These are phyloP conservation scores for Omphalotus guepiniiformis DNA, from an alignment of 768 basidiomycete genomes.

Conservation along the genomic window DNA sequence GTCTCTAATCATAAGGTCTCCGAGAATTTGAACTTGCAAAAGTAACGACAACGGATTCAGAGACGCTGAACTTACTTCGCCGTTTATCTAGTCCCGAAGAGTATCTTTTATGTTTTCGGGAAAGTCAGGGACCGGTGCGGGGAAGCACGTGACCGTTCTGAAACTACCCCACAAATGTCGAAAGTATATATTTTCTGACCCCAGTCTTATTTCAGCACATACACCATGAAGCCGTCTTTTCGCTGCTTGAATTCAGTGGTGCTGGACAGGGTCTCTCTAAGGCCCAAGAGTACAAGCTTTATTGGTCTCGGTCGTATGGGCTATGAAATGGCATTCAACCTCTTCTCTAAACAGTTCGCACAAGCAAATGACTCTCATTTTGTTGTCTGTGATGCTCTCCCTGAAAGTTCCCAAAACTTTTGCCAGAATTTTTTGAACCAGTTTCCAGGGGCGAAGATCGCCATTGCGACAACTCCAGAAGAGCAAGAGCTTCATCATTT, in stretches of 20 bases:
- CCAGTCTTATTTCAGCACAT: background rate
- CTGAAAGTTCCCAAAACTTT: slow-evolving; percentile 56
- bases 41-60: no score
- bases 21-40: background rate
- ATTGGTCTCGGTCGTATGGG: slow-evolving; percentile 90
- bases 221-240: slow-evolving; percentile 48
- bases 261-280: slow-evolving; percentile 27
- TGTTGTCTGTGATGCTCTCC: slow-evolving; percentile 74
- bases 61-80: background rate
- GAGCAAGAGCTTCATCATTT: slow-evolving; percentile 50
- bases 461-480: slow-evolving; percentile 59
- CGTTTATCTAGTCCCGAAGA: background rate
- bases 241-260: slow-evolving; percentile 35
- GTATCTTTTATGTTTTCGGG: background rate
- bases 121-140: background rate
- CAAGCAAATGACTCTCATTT: slow-evolving; percentile 52
- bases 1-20: no score
- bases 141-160: background rate
- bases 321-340: slow-evolving; percentile 79
- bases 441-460: slow-evolving; percentile 57
- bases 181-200: background rate
- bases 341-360: slow-evolving; percentile 71
- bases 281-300: slow-evolving; percentile 61
- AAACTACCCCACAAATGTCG: background rate
- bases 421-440: slow-evolving; percentile 46